A percentile compares a stretch with the other conserved stretches of the same genome.
phyloP scores from a whole-genome alignment of 208 protist species.

The Tritrichomonas foetus region DNA sequence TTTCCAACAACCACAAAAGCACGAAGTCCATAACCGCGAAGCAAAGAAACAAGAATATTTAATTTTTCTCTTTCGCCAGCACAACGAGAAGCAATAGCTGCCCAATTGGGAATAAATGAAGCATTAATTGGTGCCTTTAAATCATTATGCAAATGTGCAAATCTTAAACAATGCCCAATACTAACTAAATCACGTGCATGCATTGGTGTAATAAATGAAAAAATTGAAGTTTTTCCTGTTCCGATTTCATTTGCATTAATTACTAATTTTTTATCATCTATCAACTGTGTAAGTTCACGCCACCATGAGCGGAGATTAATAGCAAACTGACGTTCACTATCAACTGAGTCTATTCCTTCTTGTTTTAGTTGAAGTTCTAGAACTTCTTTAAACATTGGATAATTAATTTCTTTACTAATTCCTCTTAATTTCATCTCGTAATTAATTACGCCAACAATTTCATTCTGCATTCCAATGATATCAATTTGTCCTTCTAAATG shows the following conservation, averaged over 20 bases:
- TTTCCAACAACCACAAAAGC: neutral
- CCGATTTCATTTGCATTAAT: conserved; percentile 29
- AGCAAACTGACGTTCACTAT: neutral
- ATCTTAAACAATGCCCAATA: neutral
- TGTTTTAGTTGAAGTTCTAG: neutral
- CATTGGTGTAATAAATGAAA: neutral
- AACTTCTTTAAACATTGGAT: neutral
- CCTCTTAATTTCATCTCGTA: neutral
- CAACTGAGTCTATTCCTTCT: neutral
- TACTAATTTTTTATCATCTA: neutral
- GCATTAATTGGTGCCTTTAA: neutral
- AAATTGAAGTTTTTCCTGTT: neutral
- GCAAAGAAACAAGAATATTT: neutral
- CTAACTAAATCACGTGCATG: neutral
- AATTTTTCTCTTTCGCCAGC: neutral
- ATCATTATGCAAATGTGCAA: neutral
- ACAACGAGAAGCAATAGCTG: neutral
- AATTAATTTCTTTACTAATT: neutral
- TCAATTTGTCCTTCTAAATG: neutral
- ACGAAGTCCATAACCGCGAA: neutral
- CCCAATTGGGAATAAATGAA: conserved; percentile 22
- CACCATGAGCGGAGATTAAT: neutral
- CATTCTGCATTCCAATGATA: neutral
- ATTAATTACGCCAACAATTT: conserved; percentile 29
- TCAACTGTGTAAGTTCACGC: neutral